Percentiles rank a stretch among this genome's conserved stretches.
Conservation (phyloP, 352 stramenopile species). For the Pythium aphanidermatum region DNA sequence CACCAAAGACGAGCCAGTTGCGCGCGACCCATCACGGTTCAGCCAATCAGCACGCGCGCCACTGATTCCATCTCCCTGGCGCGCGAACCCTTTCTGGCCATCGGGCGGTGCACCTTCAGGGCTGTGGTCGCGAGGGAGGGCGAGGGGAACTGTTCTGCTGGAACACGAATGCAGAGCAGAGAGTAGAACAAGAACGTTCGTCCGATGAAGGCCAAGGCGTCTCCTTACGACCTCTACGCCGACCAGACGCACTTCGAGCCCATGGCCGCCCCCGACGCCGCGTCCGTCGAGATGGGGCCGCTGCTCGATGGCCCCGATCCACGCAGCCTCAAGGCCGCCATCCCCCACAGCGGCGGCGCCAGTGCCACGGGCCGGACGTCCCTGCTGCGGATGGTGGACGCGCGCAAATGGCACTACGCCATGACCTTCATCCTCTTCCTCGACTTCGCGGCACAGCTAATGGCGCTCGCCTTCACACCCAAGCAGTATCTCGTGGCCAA, state of each 20-base stretch:
- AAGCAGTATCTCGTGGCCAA: constrained; percentile 20
- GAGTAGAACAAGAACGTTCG: too few relatives aligned
- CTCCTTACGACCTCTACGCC: constrained; percentile 18
- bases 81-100: too few relatives aligned
- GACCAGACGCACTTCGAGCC: constrained; percentile 61
- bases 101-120: too few relatives aligned
- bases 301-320: constrained; percentile 66
- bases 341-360: constrained; percentile 19
- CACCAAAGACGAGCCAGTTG: too few relatives aligned
- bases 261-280: constrained; percentile 27
- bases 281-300: constrained; percentile 78
- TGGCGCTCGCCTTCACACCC: constrained; percentile 73
- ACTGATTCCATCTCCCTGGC: too few relatives aligned
- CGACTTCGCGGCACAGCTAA: constrained; percentile 82
- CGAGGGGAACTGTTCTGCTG: too few relatives aligned
- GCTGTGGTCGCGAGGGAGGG: too few relatives aligned
- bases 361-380: constrained; percentile 56
- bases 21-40: too few relatives aligned
- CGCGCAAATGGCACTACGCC: constrained; percentile 85
- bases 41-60: too few relatives aligned
- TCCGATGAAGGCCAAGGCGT: neutral
- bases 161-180: too few relatives aligned
- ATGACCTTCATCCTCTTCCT: constrained; percentile 81
- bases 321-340: constrained; percentile 50
- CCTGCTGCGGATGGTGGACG: constrained; percentile 79